Conservation (phyloP, 1,284 basidiomycete species). For the Inonotus hispidus region DNA sequence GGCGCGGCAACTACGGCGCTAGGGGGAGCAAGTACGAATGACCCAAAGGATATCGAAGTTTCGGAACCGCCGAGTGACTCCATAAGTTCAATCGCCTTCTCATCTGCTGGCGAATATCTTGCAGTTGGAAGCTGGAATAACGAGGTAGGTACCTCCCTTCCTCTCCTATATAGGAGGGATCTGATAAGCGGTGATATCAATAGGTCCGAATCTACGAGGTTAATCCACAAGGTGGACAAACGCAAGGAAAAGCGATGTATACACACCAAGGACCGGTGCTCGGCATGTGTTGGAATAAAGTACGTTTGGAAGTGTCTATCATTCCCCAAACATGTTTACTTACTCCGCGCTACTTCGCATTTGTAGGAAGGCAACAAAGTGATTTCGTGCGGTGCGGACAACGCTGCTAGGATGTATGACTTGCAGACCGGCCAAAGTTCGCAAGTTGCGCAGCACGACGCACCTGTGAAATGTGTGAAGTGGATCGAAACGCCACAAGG, state of each 20-base stretch:
- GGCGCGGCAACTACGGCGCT: slow-evolving; percentile 27
- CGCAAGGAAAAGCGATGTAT: slow-evolving; percentile 79
- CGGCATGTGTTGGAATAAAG: slow-evolving; percentile 79
- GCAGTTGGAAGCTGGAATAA: slow-evolving; percentile 79
- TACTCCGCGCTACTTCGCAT: not conserved
- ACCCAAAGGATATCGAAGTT: slow-evolving; percentile 71
- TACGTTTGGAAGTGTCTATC: slow-evolving; percentile 20
- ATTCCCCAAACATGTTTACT: not conserved
- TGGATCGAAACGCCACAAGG: slow-evolving; percentile 69
- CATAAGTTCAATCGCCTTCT: slow-evolving; percentile 67
- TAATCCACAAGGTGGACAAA: slow-evolving; percentile 44
- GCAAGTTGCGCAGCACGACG: slow-evolving; percentile 82
- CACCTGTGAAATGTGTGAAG: slow-evolving; percentile 70
- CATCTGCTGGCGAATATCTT: slow-evolving; percentile 58
- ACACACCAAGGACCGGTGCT: slow-evolving; percentile 80
- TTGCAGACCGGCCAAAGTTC: slow-evolving; percentile 64
- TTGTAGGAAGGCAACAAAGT: slow-evolving; percentile 73
- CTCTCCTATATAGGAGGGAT: not conserved
- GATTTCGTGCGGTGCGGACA: slow-evolving; percentile 85
- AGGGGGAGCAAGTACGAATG: slow-evolving; percentile 24
- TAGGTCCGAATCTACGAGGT: slow-evolving; percentile 63
- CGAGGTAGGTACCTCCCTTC: slow-evolving; percentile 42
- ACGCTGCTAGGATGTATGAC: slow-evolving; percentile 79
- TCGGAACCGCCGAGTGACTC: slow-evolving; percentile 68
- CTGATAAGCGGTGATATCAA: slow-evolving; percentile 1